phyloP scores from a whole-genome alignment of 148 eudicot genomes.

The Beta vulgaris region DNA sequence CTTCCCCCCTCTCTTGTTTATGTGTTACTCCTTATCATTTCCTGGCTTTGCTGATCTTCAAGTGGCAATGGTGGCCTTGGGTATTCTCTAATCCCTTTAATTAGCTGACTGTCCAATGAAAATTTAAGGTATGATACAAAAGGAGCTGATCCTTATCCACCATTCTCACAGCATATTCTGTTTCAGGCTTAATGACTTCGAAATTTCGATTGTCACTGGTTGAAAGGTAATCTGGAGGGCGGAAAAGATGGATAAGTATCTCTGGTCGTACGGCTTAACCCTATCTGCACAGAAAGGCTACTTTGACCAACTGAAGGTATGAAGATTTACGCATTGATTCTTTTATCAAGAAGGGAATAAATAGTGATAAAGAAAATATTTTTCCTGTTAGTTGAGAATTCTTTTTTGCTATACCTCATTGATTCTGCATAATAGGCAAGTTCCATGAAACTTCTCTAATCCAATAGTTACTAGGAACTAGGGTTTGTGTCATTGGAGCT shows the following conservation, averaged over 20 bases:
- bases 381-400: slow-evolving; percentile 9
- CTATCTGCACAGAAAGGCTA: slow-evolving; percentile 24
- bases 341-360: slow-evolving; percentile 1
- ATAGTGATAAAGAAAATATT: slow-evolving; percentile 2
- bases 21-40: neutral
- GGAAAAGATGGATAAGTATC: slow-evolving; percentile 22
- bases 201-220: slow-evolving; percentile 11
- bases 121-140: slow-evolving; percentile 15
- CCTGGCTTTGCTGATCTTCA: neutral
- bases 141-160: slow-evolving; percentile 20
- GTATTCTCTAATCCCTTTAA: slow-evolving; percentile 12
- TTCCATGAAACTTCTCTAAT: slow-evolving; percentile 1
- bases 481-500: neutral
- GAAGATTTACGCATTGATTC: slow-evolving; percentile 13
- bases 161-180: slow-evolving; percentile 18
- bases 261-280: slow-evolving; percentile 19
- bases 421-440: slow-evolving; percentile 7
- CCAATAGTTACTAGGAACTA: neutral
- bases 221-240: slow-evolving; percentile 2
- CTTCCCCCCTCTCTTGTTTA: neutral
- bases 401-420: neutral
- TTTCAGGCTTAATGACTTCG: slow-evolving; percentile 21
- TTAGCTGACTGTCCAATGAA: slow-evolving; percentile 15
- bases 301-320: slow-evolving; percentile 26
- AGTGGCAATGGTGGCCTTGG: neutral